Percentiles rank a stretch among this genome's conserved stretches.
Conservation (phyloP, 768 basidiomycete genomes). For the Russula sp. region DNA sequence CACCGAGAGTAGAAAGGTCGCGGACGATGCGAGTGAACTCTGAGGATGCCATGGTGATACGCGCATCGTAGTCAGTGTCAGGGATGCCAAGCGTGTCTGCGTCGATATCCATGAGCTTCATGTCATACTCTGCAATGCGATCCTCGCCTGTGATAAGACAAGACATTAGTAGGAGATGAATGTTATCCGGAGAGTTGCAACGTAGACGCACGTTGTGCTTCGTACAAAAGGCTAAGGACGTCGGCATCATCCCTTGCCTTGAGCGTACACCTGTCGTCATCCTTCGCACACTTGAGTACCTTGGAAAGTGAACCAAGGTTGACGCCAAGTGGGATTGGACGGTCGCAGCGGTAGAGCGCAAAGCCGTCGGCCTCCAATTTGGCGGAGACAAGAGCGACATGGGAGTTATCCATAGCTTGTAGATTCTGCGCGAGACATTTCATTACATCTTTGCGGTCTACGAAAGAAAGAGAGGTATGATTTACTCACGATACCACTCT, state of each 20-base stretch:
- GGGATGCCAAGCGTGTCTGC: slow-evolving; percentile 92
- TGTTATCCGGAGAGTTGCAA: background rate
- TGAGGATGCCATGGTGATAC: slow-evolving; percentile 76
- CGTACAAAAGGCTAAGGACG: slow-evolving; percentile 82
- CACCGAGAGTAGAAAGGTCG: slow-evolving; percentile 86
- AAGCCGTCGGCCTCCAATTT: slow-evolving; percentile 78
- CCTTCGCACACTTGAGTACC: slow-evolving; percentile 95
- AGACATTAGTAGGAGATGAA: slow-evolving; percentile 7
- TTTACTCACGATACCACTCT: slow-evolving; percentile 79
- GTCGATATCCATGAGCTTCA: slow-evolving; percentile 99
- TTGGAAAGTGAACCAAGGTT: slow-evolving; percentile 88
- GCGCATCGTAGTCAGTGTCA: slow-evolving; percentile 95
- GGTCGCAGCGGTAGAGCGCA: slow-evolving; percentile 87
- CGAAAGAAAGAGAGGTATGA: background rate
- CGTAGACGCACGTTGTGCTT: slow-evolving; percentile 70
- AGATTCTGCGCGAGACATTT: slow-evolving; percentile 50
- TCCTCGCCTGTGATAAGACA: slow-evolving; percentile 61
- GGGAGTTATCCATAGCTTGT: slow-evolving; percentile 99
- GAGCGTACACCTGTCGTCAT: slow-evolving; percentile 88
- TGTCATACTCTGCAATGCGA: slow-evolving; percentile 95
- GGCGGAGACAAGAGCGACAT: slow-evolving; percentile 94
- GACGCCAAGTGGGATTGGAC: slow-evolving; percentile 88
- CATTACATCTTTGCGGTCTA: background rate
- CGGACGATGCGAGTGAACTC: slow-evolving; percentile 94
- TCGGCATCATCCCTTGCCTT: slow-evolving; percentile 92